These are phyloP conservation scores for Cyberlindnera lachancei DNA, from an alignment of 805 yeast genomes.

Conservation along the genomic window DNA sequence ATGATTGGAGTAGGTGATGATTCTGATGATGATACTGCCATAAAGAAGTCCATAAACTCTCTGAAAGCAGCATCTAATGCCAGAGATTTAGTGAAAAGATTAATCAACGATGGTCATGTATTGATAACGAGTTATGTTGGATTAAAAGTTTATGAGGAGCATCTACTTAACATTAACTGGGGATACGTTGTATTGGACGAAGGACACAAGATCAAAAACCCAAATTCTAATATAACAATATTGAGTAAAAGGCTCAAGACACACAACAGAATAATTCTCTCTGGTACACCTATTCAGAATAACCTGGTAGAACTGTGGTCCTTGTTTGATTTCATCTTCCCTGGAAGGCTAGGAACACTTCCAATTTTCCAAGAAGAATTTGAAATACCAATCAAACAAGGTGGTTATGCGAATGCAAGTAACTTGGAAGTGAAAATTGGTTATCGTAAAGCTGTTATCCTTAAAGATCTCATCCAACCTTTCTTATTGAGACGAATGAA, in stretches of 20 bases:
- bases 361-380: slow-evolving; percentile 94
- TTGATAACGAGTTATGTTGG: slow-evolving; percentile 91
- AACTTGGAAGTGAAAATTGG: slow-evolving; percentile 96
- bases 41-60: slow-evolving; percentile 20
- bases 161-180: slow-evolving; percentile 67
- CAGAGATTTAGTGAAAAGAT: slow-evolving; percentile 43
- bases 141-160: slow-evolving; percentile 56
- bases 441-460: slow-evolving; percentile 87
- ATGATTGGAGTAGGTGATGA: slow-evolving; percentile 29
- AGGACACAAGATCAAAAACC: slow-evolving; percentile 95
- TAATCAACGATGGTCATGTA: slow-evolving; percentile 68
- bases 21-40: slow-evolving; percentile 33
- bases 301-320: slow-evolving; percentile 92
- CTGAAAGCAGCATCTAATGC: slow-evolving; percentile 33
- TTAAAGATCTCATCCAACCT: slow-evolving; percentile 85
- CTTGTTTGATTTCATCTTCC: slow-evolving; percentile 88
- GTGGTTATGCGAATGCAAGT: slow-evolving; percentile 98
- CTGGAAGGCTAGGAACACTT: slow-evolving; percentile 88
- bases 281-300: slow-evolving; percentile 97
- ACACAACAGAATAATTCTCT: slow-evolving; percentile 75
- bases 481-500: slow-evolving; percentile 82
- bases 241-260: slow-evolving; percentile 81
- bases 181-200: slow-evolving; percentile 89
- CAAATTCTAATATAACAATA: slow-evolving; percentile 81
- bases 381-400: slow-evolving; percentile 85